phyloP scores from a whole-genome alignment of 2,329 filamentous ascomycete genomes.

The Geoglossum cookeanum region DNA sequence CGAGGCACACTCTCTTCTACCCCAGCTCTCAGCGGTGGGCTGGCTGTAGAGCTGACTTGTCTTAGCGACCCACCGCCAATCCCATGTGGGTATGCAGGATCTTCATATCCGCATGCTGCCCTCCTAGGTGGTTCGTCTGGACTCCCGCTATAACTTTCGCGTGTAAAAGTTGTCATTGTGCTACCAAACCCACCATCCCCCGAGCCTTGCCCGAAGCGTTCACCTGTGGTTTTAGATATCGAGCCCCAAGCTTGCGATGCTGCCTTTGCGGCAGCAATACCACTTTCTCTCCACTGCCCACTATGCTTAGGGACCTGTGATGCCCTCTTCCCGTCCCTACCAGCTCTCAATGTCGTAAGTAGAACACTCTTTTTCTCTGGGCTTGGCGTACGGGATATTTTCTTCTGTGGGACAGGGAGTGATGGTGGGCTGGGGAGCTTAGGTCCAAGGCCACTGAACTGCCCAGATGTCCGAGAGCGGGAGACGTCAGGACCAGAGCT shows the following conservation, averaged over 20 bases:
- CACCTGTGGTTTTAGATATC: conserved; percentile 8
- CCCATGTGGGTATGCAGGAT: background rate
- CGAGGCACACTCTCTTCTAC: background rate
- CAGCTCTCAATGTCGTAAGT: conserved; percentile 33
- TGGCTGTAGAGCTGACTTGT: background rate
- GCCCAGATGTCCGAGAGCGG: background rate
- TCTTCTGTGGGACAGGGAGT: conserved; percentile 19
- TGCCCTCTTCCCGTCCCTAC: conserved; percentile 25
- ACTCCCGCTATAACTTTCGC: background rate
- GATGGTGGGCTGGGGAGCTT: conserved; percentile 14
- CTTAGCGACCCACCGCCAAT: background rate
- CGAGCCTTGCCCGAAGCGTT: background rate
- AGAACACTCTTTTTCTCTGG: conserved; percentile 41
- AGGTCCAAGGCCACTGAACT: conserved; percentile 9
- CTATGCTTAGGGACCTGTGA: conserved; percentile 27
- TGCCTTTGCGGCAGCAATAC: conserved; percentile 40
- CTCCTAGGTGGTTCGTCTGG: background rate
- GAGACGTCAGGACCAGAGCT: conserved; percentile 19
- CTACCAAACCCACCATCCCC: background rate
- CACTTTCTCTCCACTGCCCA: conserved; percentile 24
- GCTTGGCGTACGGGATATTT: conserved; percentile 36
- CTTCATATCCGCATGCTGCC: background rate
- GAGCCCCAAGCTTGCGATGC: conserved; percentile 42
- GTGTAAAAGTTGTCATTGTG: background rate
- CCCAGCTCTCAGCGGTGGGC: background rate